Conservation (phyloP, 1,284 basidiomycete genomes). For the Malassezia arunalokei region DNA sequence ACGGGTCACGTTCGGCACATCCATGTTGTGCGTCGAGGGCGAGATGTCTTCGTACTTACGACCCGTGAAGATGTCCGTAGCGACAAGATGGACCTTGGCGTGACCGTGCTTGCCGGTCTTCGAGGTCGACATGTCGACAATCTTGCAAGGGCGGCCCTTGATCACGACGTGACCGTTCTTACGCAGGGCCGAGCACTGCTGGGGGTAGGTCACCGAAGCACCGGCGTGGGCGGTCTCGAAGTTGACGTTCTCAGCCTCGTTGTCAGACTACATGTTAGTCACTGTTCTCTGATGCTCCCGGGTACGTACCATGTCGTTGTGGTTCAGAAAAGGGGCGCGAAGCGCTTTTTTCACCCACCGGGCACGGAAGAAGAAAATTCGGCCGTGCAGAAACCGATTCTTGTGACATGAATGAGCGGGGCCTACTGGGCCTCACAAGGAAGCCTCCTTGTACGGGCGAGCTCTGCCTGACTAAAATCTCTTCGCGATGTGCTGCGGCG, state of each 20-base stretch:
- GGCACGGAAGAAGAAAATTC: neutral
- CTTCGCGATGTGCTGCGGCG: too few species aligned
- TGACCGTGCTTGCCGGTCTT: slow-evolving; percentile 97
- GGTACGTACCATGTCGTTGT: neutral
- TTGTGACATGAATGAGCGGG: too few species aligned
- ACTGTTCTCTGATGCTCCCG: neutral
- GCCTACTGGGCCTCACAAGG: too few species aligned
- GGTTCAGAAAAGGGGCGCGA: neutral
- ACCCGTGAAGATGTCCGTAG: slow-evolving; percentile 59
- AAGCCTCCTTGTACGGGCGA: too few species aligned
- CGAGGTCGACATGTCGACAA: slow-evolving; percentile 80
- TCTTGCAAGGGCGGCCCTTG: slow-evolving; percentile 92
- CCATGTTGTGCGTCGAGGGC: slow-evolving; percentile 98
- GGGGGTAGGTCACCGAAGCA: slow-evolving; percentile 50
- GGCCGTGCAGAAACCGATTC: neutral
- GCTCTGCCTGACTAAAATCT: too few species aligned
- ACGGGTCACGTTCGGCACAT: slow-evolving; percentile 86
- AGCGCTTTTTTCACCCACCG: neutral
- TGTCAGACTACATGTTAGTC: slow-evolving; percentile 51
- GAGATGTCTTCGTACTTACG: slow-evolving; percentile 70
- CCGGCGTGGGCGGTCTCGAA: slow-evolving; percentile 59
- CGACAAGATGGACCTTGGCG: slow-evolving; percentile 97
- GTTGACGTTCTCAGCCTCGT: slow-evolving; percentile 75
- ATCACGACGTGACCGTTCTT: slow-evolving; percentile 90
- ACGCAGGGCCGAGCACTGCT: slow-evolving; percentile 94